Evolutionary conservation across 768 basidiomycete species (phyloP), one percentile per base, ranked within the genome.

Genomic region (Podaxis sp.): DNA sequence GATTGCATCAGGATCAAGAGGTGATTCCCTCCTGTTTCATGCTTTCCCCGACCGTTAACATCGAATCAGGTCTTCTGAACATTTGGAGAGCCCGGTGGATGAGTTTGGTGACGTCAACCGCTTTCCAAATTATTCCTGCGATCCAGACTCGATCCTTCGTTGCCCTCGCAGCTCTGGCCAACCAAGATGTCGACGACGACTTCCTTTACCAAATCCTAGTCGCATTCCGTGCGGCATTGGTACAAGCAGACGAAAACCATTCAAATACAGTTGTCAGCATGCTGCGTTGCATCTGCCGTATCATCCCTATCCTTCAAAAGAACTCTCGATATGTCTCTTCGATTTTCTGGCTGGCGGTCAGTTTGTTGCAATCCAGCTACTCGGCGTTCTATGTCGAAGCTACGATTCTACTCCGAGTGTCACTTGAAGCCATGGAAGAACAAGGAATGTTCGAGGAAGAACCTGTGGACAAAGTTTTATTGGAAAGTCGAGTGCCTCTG

Each of bases 51-150:
- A 48, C 53, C 68, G 52, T 64, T n/a, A 52, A 26, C 55, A 15
- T 52, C 59, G 44, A 46, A 19, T 22, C 59, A 92, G 92, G 88
- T 11, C 73, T 93, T 2, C 75, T 91, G 33, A 97, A 97, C 69
- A 84, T 91, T 2, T 97, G 95, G 95, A 84, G 90, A 63, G 93
- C 95, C 28, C 83, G 95, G 39, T 96, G 95, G 94, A 95, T 95
- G 90, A 87, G 92, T 46, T 73, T 97, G 62, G 86, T 94, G 13
- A 90, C 92, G 0, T 87, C 92, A 1, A 92, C 91, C 0, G 93
- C 95, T 22, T 96, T 96, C 77, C 95, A 96, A 69, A 83, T 90
- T 52, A 93, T 92, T 3, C 89, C 93, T 0, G 87, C 90, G 2
- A 85, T 95, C n/a, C 95, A 96, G 71, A 87, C 90, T 28, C 87